Base-by-base conservation (phyloP, 305 asterid species). In the Solanum hybrid region DNA sequence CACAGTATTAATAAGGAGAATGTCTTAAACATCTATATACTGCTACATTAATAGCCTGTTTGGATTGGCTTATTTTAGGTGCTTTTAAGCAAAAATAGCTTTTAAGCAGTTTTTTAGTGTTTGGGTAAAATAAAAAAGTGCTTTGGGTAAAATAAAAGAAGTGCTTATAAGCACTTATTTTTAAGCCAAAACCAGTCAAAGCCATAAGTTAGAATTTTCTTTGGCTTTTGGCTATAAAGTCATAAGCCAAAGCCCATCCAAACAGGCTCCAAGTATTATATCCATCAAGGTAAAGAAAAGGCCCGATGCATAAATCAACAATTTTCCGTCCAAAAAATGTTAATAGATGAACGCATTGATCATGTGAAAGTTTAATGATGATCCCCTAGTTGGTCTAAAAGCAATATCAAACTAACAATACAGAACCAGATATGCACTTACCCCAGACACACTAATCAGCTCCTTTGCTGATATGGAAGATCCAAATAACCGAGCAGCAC, bases 401-500 rank as follows among this genome's bases (percentile, higher is more conserved):
- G 35, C 57, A 42, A 31, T 36, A 61, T 40, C 22, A 76, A 88
- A n/a, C 24, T 76, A 51, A 76, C 8, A 42, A 24, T 8, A 39
- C 22, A 51, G 64, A 86, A 34, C 13, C 76, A 29, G 35, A 77
- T 79, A 89, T 31, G 61, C 67, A 92, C 97, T 96, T 97, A 97
- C 99, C 89, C 99, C 98, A 39, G 98, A 97, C 73, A 96, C 98
- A 89, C 94, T 95, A 89, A 97, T 96, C 36, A 97, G 93, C 89
- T 96, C 96, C 91, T 91, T 93, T 80, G 99, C 95, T 78, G 99
- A 93, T 89, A 97, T 95, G 88, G 95, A 93, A 89, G 99, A 97
- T 91, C 99, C 99, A 91, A 95, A 96, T 91, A 96, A 93, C 91
- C 97, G 99, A 92, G 99, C 97, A 90, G 95, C 99, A 94, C 99